phyloP scores from a whole-genome alignment of 163 green algal species.

The Scenedesmus sp. region DNA sequence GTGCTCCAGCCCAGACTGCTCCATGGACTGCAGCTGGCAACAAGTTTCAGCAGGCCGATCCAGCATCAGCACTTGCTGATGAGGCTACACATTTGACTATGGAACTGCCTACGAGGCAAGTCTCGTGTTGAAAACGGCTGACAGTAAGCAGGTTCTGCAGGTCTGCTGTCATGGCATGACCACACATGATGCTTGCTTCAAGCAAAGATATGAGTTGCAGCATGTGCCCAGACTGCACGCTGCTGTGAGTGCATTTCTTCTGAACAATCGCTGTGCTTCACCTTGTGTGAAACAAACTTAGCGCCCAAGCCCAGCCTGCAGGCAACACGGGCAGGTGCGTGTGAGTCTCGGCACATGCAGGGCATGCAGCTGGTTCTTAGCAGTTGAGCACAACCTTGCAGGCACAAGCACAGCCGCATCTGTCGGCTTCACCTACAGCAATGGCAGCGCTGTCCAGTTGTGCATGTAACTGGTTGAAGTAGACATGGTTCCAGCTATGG shows the following conservation, averaged over 20 bases:
- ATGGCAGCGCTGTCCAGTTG: too few relatives aligned
- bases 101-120: too few relatives aligned
- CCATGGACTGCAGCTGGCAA: conserved; percentile 23
- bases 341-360: not conserved
- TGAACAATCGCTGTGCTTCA: not conserved
- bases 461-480: too few relatives aligned
- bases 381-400: not conserved
- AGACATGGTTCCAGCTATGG: too few relatives aligned
- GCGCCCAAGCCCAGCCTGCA: conserved; percentile 48
- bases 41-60: not conserved
- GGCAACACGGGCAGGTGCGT: not conserved
- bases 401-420: not conserved
- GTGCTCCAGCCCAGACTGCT: conserved; percentile 30
- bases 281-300: conserved; percentile 49
- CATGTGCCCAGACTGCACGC: not conserved
- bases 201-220: not conserved
- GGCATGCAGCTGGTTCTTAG: not conserved
- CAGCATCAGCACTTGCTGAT: not conserved
- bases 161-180: too few relatives aligned
- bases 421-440: not conserved
- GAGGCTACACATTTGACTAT: too few relatives aligned
- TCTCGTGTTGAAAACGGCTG: too few relatives aligned
- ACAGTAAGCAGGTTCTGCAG: too few relatives aligned
- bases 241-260: not conserved
- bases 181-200: too few relatives aligned